Percentiles rank a stretch among this genome's conserved stretches.
These are phyloP conservation scores for Chaetomidium leptoderma DNA, from an alignment of 495 filamentous ascomycete species.

Conservation along the genomic window DNA sequence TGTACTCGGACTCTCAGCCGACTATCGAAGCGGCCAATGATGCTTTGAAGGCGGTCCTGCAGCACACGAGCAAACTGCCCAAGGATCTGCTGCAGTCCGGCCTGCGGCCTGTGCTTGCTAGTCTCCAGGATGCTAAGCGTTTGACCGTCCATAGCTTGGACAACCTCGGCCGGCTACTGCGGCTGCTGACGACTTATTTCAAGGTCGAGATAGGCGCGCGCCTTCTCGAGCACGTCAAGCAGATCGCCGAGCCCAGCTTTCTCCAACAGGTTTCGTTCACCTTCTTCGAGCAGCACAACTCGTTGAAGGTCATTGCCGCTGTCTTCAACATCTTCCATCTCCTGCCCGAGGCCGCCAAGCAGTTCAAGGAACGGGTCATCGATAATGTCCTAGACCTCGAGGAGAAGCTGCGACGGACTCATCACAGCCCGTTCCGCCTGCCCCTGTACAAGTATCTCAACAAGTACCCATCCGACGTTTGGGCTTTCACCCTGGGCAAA, in stretches of 20 bases:
- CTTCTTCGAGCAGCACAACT: conserved; percentile 82
- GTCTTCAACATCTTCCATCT: conserved; percentile 97
- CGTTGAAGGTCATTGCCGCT: conserved; percentile 88
- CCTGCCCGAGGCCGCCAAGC: conserved; percentile 77
- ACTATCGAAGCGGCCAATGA: conserved; percentile 93
- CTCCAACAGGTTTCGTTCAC: conserved; percentile 91
- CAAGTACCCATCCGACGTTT: conserved; percentile 82
- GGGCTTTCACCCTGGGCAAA: conserved; percentile 68
- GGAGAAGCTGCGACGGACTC: conserved; percentile 76
- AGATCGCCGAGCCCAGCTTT: conserved; percentile 72
- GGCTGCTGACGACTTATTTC: conserved; percentile 94
- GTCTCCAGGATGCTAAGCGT: conserved; percentile 88
- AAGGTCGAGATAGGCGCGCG: conserved; percentile 96
- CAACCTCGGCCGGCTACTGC: conserved; percentile 81
- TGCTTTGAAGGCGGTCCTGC: conserved; percentile 77
- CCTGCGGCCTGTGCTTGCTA: conserved; percentile 89
- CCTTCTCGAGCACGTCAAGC: conserved; percentile 85
- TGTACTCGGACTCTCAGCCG: conserved; percentile 85
- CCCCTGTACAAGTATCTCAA: conserved; percentile 95
- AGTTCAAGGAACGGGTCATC: conserved; percentile 85
- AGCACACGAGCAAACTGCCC: conserved; percentile 83
- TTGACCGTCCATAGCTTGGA: conserved; percentile 86
- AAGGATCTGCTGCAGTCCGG: conserved; percentile 95
- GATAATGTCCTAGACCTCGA: conserved; percentile 87
- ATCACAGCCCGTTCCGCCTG: conserved; percentile 86